Base-by-base conservation (phyloP, 345 rosid genomes). In the Ailanthus altissimus region DNA sequence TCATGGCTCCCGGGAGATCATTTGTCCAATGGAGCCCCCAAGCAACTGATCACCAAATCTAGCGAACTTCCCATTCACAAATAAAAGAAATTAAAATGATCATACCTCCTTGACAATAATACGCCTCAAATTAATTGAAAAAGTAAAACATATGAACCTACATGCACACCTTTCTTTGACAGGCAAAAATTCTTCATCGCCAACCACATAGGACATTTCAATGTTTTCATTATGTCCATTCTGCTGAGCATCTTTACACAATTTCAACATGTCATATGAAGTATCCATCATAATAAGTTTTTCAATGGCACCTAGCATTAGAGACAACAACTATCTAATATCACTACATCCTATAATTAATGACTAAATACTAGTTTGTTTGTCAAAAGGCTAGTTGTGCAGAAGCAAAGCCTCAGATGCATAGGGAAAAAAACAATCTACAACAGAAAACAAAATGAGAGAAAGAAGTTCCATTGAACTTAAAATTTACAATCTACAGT, bases 11-110 rank as follows among this genome's bases (percentile, higher is more conserved):
- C 20, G 97, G 99, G 79, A 96, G 97, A 88, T 96, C 99, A 84
- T 96, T 96, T 68, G 98, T 93, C 98, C 99, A 96, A 51, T 96
- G 99, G 68, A 96, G 97, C 69, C 99, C 99, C 99, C 86, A 96
- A 82, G 75, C 94, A 91, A 82, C 97, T 93, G 74, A 96, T 84
- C 70, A 91, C 89, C 87, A 93, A 81, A 87, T 96, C 99, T 79
- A 96, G 82, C 21, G 99, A 96, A 85, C 99, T 96, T 89, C 75
- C 61, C 46, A 78, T 57, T 15, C 81, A 84, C 40, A 80, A 63
- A 84, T 16, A 68, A 76, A 82, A 57, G 61, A n/a, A 13, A 47
- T 82, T 64, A 75, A 45, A 68, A 50, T 75, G 77, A 71, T 38
- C 36, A 28, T 51, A 74, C 58, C 28, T 69, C 47, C 8, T 18